Evolutionary conservation across 2,329 filamentous ascomycete species (phyloP).

Genomic region (Colletotrichum gigasporum): DNA sequence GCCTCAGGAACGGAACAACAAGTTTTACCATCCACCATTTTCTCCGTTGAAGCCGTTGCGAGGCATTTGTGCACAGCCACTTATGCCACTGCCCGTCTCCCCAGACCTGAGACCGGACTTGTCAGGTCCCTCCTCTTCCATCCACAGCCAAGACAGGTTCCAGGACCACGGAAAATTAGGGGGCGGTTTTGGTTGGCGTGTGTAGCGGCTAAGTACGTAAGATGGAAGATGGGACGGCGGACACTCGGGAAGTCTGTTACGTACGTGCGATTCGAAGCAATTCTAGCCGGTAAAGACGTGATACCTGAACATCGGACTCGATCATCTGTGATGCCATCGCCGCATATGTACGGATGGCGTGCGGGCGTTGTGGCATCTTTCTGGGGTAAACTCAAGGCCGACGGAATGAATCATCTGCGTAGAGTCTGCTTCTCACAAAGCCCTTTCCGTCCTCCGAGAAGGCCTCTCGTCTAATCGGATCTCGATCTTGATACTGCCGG

Average conservation of each 20-base stretch:
- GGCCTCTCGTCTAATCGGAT: not conserved
- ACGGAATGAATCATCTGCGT: not conserved
- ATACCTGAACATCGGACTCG: not conserved
- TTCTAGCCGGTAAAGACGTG: not conserved
- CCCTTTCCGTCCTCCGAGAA: not conserved
- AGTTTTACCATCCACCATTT: not conserved
- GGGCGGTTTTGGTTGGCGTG: not conserved
- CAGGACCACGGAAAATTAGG: not conserved
- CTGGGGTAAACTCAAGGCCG: no score
- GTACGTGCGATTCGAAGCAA: not conserved
- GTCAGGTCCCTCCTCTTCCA: slow-evolving; percentile 6
- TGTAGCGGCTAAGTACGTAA: not conserved
- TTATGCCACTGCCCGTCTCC: slow-evolving; percentile 4
- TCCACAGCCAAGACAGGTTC: slow-evolving; percentile 16
- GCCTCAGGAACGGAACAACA: not conserved
- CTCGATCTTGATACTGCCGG: not conserved
- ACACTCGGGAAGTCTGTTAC: not conserved
- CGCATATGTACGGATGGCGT: not conserved
- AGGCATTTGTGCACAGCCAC: slow-evolving; percentile 6
- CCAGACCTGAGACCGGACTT: slow-evolving; percentile 27
- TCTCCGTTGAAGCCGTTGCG: not conserved
- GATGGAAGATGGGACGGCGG: not conserved
- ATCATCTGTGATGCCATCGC: not conserved
- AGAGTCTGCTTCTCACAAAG: not conserved
- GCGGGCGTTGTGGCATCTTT: not conserved